These are phyloP conservation scores for Oryza rufipogon DNA, from an alignment of 176 grass and related monocot species.

Conservation along the genomic window DNA sequence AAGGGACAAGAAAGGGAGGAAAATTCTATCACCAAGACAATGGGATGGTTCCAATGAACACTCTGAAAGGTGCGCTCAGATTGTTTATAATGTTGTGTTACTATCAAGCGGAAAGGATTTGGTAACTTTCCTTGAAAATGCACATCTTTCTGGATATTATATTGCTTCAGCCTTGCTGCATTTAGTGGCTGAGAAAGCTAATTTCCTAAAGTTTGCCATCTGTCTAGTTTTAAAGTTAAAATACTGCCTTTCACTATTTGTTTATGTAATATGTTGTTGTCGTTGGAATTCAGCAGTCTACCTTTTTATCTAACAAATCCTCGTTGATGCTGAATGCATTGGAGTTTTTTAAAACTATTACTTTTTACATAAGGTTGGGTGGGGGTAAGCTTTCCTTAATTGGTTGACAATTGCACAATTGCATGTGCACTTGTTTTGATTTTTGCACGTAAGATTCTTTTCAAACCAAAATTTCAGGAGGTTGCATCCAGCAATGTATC, in stretches of 20 bases:
- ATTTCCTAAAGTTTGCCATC: not conserved
- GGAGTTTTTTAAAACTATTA: not conserved
- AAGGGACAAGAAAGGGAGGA: conserved; percentile 71
- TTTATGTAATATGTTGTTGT: not conserved
- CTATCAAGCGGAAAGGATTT: not conserved
- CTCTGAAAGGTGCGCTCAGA: conserved; percentile 70
- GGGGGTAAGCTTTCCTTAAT: conserved; percentile 7
- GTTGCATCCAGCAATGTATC: conserved; percentile 94
- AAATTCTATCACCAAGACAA: conserved; percentile 63
- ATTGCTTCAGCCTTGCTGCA: not conserved
- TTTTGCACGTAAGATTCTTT: conserved; percentile 10
- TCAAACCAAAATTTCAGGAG: conserved; percentile 68
- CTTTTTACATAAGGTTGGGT: conserved; percentile 10
- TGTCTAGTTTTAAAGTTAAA: not conserved
- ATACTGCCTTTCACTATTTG: not conserved
- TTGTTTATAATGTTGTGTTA: conserved; percentile 4
- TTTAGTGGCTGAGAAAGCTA: not conserved
- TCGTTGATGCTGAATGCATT: conserved; percentile 2
- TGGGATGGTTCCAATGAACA: conserved; percentile 77
- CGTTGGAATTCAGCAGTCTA: not conserved
- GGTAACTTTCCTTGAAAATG: not conserved
- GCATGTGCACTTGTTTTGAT: not conserved
- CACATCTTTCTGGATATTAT: not conserved
- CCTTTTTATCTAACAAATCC: not conserved
- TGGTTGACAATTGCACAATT: no score